These are phyloP conservation scores for Aureobasidium subglaciale DNA, from an alignment of 2,329 filamentous ascomycete genomes.

Conservation along the genomic window DNA sequence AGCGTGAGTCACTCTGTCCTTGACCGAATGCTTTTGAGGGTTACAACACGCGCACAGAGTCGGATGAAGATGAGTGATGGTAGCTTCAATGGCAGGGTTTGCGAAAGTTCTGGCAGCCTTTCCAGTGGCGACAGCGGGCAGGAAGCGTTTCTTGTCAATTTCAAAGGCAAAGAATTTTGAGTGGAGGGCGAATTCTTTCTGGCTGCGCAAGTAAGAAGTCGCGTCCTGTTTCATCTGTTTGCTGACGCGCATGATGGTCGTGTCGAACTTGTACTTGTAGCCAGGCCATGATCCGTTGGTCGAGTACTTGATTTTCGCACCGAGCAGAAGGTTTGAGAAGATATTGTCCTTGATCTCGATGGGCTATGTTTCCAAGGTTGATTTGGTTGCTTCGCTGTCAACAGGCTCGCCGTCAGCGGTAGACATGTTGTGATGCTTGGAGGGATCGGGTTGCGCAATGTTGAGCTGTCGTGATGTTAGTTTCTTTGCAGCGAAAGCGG, in stretches of 20 bases:
- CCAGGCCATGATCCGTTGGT: background rate
- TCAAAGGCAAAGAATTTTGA: background rate
- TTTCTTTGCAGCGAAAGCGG: background rate
- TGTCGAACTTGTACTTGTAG: background rate
- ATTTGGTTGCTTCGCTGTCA: background rate
- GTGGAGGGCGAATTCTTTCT: background rate
- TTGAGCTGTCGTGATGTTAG: background rate
- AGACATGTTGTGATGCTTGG: background rate
- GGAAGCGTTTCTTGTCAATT: background rate
- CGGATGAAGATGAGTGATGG: background rate
- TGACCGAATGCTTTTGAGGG: background rate
- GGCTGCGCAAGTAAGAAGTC: background rate
- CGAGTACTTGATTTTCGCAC: constrained; percentile 6
- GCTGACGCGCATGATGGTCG: constrained; percentile 3
- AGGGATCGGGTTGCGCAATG: background rate
- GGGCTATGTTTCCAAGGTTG: background rate
- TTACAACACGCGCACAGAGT: background rate
- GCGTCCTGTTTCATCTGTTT: background rate
- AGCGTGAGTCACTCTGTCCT: background rate
- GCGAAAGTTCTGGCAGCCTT: background rate
- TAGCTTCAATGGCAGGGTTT: background rate
- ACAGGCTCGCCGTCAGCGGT: background rate
- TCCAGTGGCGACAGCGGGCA: constrained; percentile 1
- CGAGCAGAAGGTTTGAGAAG: constrained; percentile 5
- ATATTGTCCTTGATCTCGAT: constrained; percentile 11